Evolutionary conservation across 75 land plant species (phyloP), one percentile per base, ranked within the genome.

Genomic region (Picea glauca): DNA sequence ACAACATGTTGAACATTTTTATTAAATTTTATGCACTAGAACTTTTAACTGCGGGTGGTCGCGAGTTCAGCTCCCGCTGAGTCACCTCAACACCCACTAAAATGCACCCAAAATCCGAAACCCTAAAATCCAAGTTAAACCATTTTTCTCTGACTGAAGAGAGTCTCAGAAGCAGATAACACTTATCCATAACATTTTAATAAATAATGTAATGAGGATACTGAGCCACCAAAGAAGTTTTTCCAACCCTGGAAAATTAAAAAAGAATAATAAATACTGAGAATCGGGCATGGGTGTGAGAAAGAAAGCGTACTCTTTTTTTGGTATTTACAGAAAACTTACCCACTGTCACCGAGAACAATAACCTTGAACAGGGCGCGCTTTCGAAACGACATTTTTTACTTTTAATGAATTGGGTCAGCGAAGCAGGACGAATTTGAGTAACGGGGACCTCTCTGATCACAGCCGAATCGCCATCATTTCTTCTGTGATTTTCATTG

Each of bases 141-240:
- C 33, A 40, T 18, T 70, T 43, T 9, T 20, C 26, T 50, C 54
- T 40, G 3, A 20, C 23, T 9, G 43, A 43, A 70, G n/a, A 8
- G 23, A 70, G 11, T 11, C 43, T 43, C 13, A 70, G 15, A 50
- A 50, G 56, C 12, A 50, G 56, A 50, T 50, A 50, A 0, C 74
- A 70, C 1, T 32, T 35, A 17, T 43, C 11, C 3, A 70, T 46
- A 40, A 35, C 50, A 40, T 70, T 20, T 70, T 17, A 43, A 70
- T 70, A 18, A 70, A 70, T 8, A 70, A 21, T n/a, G n/a, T 40
- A 40, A 18, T 40, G 35, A 70, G 74, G 74, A 70, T 70, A 70
- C 74, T 70, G 74, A 70, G n/a, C 9, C 74, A 70, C n/a, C 74
- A 70, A 40, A 40, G 74, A 70, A 3, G 74, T 70, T 46, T 70